Evolutionary conservation across 129 eudicot species (phyloP).

Genomic region (Artemisia tridentata): DNA sequence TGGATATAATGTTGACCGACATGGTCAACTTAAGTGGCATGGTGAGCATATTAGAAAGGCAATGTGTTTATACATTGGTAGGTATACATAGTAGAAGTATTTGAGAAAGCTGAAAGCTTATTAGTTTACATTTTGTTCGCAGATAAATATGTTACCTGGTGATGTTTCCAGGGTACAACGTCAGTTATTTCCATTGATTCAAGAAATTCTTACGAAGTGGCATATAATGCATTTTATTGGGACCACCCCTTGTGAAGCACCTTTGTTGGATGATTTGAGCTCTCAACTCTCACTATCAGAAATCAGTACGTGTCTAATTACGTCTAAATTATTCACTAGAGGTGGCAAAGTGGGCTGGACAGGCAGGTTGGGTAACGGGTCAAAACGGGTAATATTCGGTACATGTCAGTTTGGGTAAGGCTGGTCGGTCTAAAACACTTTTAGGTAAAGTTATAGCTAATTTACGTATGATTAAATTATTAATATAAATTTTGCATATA

Average conservation of each 20-base stretch:
- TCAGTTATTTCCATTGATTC: conserved; percentile 78
- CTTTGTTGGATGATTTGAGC: conserved; percentile 76
- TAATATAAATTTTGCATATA: too few species aligned
- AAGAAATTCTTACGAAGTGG: conserved; percentile 84
- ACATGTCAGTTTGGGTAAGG: too few species aligned
- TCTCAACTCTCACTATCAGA: conserved; percentile 71
- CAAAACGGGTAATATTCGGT: neutral
- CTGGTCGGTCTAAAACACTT: too few species aligned
- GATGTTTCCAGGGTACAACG: conserved; percentile 75
- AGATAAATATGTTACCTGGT: conserved; percentile 72
- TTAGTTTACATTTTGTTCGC: conserved; percentile 29
- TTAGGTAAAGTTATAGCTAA: too few species aligned
- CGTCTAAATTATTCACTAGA: neutral
- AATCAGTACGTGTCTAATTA: conserved; percentile 50
- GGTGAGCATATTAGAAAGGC: conserved; percentile 51
- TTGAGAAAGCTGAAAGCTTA: conserved; percentile 6
- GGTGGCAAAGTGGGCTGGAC: neutral
- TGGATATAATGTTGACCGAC: conserved; percentile 70
- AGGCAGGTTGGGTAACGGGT: neutral
- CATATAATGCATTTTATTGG: conserved; percentile 73
- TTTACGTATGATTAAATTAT: too few species aligned
- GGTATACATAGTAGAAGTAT: neutral
- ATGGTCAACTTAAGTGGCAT: conserved; percentile 76
- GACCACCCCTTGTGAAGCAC: conserved; percentile 81
- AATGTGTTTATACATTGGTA: too few species aligned